Evolutionary conservation across 1,284 basidiomycete species (phyloP).

Genomic region (Volvariella volvacea): DNA sequence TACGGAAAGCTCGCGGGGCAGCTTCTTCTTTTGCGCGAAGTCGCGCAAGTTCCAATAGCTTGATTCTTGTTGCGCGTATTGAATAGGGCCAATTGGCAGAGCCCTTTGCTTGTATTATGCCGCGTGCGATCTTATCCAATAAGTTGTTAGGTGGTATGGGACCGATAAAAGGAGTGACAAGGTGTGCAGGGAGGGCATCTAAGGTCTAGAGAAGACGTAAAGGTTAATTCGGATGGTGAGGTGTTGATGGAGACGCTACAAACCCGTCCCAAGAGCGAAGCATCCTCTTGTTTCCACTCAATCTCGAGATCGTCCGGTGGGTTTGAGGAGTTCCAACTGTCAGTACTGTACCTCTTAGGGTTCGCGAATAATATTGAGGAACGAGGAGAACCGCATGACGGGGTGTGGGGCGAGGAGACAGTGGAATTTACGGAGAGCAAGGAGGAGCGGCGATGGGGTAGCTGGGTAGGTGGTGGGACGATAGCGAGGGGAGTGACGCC

Average conservation of each 20-base stretch:
- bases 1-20: slow-evolving; percentile 16
- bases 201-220: slow-evolving; percentile 47
- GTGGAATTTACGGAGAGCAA: slow-evolving; percentile 29
- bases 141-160: slow-evolving; percentile 74
- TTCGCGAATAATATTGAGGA: slow-evolving; percentile 47
- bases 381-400: slow-evolving; percentile 37
- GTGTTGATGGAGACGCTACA: slow-evolving; percentile 17
- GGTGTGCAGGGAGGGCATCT: slow-evolving; percentile 73
- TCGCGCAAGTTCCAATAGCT: slow-evolving; percentile 69
- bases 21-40: slow-evolving; percentile 49
- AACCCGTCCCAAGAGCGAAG: slow-evolving; percentile 59
- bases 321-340: slow-evolving; percentile 78
- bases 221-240: slow-evolving; percentile 9
- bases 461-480: slow-evolving; percentile 45
- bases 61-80: slow-evolving; percentile 68
- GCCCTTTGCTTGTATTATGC: slow-evolving; percentile 64
- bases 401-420: slow-evolving; percentile 41
- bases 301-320: slow-evolving; percentile 57
- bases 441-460: slow-evolving; percentile 35
- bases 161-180: slow-evolving; percentile 76
- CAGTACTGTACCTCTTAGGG: slow-evolving; percentile 54
- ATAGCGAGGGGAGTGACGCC: slow-evolving; percentile 45
- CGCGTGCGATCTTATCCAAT: slow-evolving; percentile 75
- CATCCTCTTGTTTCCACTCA: slow-evolving; percentile 71
- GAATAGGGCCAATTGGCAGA: slow-evolving; percentile 75